These are phyloP conservation scores for Suillus clintonianus DNA, from an alignment of 768 basidiomycete species.

Conservation along the genomic window DNA sequence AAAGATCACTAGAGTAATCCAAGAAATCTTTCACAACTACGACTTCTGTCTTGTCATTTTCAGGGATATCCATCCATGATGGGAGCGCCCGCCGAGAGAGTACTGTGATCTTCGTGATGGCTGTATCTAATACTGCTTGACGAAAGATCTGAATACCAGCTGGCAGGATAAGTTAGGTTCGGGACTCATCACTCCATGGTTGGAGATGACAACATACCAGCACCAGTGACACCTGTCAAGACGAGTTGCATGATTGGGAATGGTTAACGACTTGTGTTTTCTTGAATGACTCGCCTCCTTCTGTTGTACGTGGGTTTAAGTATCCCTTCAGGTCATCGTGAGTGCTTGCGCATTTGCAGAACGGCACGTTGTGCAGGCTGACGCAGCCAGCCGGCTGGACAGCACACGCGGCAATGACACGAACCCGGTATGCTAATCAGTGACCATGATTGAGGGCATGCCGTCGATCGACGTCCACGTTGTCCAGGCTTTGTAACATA, in stretches of 20 bases:
- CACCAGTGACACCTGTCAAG: conserved; percentile 37
- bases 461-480: not conserved
- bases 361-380: not conserved
- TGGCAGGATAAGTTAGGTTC: conserved; percentile 6
- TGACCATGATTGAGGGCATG: not conserved
- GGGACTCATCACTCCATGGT: not conserved
- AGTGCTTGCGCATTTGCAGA: not conserved
- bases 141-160: conserved; percentile 38
- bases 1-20: conserved; percentile 31
- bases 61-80: conserved; percentile 30
- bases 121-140: conserved; percentile 30
- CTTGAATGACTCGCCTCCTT: not conserved
- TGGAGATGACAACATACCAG: conserved; percentile 19
- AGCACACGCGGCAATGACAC: not conserved
- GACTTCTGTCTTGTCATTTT: conserved; percentile 27
- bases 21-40: conserved; percentile 37
- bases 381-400: not conserved
- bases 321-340: not conserved
- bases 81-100: conserved; percentile 36
- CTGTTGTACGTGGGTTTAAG: not conserved
- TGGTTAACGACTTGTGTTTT: not conserved
- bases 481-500: too few relatives aligned
- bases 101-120: conserved; percentile 32
- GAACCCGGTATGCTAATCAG: not conserved
- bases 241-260: conserved; percentile 25